Base-by-base conservation (phyloP, 2,329 filamentous ascomycete genomes). In the Metarhizium rileyi region DNA sequence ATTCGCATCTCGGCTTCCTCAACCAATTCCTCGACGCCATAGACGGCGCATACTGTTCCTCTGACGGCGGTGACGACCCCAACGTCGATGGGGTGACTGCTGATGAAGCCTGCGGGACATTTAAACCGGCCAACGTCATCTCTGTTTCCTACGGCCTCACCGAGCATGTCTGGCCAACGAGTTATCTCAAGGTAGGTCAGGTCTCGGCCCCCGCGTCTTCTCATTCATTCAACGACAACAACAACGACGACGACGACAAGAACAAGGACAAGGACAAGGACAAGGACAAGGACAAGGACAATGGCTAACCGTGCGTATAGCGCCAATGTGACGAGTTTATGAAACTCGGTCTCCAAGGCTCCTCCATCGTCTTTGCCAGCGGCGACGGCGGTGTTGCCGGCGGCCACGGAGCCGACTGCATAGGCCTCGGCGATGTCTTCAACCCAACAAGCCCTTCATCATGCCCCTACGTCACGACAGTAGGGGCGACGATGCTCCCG, bases 321-420 rank as follows among this genome's bases (percentile, higher is more conserved):
- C 66, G 77, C 3, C 76, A 80, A 61, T 80, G 76, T 58, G 63
- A 67, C 50, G 75, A 79, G 64, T 79, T 75, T 60, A 71, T 78
- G 70, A 80, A 80, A 64, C 70, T 80, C 2, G 75, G 72, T 18
- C 68, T 78, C 7, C 70, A 71, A 56, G 76, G 75, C 20, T 67
- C 76, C 10, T 71, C 71, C 1, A 62, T 79, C 18, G 50, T 78
- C 30, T 73, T 72, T 53, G 70, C 73, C 2, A 52, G 50, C 27
- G 69, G 69, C 18, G 67, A 70, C 55, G 59, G 53, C 18, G 66
- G 67, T 14, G 50, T 49, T 9, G 47, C 36, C 3, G 25, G 30
- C 6, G 47, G 45, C 26, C 47, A 44, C n/a, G 20, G 16, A 10
- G 16, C 9, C 8, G 33, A 49, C 3, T 53, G 54, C 23, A 26